A percentile compares a stretch with the other conserved stretches of the same genome.
These are phyloP conservation scores for Carex arenaria DNA, from an alignment of 202 grass and related monocot species.

Conservation along the genomic window DNA sequence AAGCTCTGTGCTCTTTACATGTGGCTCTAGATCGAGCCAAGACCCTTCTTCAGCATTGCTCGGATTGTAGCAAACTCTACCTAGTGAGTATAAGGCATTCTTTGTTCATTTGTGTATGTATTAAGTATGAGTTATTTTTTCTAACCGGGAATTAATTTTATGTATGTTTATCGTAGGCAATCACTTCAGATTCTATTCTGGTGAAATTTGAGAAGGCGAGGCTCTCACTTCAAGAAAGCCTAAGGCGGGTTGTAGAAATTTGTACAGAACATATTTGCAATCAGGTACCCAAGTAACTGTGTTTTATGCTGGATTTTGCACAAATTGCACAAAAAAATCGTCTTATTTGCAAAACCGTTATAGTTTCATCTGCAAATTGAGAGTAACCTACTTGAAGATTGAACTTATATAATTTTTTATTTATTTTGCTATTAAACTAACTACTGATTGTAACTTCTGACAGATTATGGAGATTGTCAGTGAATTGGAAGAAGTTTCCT, in stretches of 20 bases:
- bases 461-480: slow-evolving; percentile 76
- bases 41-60: slow-evolving; percentile 83
- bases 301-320: background rate
- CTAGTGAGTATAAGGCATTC: slow-evolving; percentile 39
- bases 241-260: slow-evolving; percentile 71
- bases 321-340: background rate
- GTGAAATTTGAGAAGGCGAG: slow-evolving; percentile 92
- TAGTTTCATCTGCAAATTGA: background rate
- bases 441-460: background rate
- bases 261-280: slow-evolving; percentile 76
- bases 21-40: slow-evolving; percentile 89
- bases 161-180: slow-evolving; percentile 48
- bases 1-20: slow-evolving; percentile 81
- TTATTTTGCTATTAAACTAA: slow-evolving; percentile 23
- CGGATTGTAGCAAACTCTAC: slow-evolving; percentile 92
- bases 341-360: background rate
- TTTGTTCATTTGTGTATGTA: background rate
- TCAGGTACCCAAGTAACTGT: slow-evolving; percentile 48
- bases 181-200: slow-evolving; percentile 82
- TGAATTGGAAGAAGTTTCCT: slow-evolving; percentile 70
- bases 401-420: background rate
- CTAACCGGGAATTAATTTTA: slow-evolving; percentile 19
- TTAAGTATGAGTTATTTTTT: slow-evolving; percentile 2
- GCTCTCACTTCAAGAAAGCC: slow-evolving; percentile 70
- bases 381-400: background rate